A percentile compares a stretch with the other conserved stretches of the same genome.
These are phyloP conservation scores for fission yeast (Schizosaccharomyces pombe) DNA, from an alignment of 805 yeast genomes.

Conservation along the genomic window DNA sequence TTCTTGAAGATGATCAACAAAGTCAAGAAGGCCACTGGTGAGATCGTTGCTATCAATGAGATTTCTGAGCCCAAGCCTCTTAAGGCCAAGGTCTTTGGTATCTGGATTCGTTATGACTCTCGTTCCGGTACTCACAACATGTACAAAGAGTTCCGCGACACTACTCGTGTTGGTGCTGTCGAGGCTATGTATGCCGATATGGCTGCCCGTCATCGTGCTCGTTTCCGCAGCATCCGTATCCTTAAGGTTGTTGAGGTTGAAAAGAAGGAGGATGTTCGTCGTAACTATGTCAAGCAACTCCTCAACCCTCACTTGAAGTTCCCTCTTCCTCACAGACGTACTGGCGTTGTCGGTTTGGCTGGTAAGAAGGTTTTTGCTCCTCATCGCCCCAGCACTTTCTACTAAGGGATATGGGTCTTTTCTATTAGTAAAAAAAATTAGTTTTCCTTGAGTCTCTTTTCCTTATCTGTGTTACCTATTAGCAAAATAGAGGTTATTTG, in stretches of 20 bases:
- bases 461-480: too few relatives aligned
- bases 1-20: conserved; percentile 97
- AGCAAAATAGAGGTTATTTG: too few relatives aligned
- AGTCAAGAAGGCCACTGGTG: conserved; percentile 99
- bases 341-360: conserved; percentile 1
- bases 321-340: conserved; percentile 96
- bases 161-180: conserved; percentile 96
- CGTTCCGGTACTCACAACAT: conserved; percentile 99
- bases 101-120: conserved; percentile 99
- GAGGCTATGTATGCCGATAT: conserved; percentile 96
- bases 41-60: conserved; percentile 73
- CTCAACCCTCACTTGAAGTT: conserved; percentile 84
- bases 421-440: neutral
- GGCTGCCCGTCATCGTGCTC: conserved; percentile 99
- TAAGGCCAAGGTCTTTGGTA: conserved; percentile 97
- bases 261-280: conserved; percentile 93
- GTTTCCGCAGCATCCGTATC: conserved; percentile 97
- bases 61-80: conserved; percentile 91
- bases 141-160: conserved; percentile 99
- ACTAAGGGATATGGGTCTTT: conserved; percentile 26
- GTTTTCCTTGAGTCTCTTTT: neutral
- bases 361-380: conserved; percentile 67
- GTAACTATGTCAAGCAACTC: conserved; percentile 97
- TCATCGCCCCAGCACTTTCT: conserved; percentile 92
- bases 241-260: conserved; percentile 97